A percentile compares a stretch with the other conserved stretches of the same genome.
These are phyloP conservation scores for Zygosaccharomyces rouxii DNA, from an alignment of 805 yeast species.

Conservation along the genomic window DNA sequence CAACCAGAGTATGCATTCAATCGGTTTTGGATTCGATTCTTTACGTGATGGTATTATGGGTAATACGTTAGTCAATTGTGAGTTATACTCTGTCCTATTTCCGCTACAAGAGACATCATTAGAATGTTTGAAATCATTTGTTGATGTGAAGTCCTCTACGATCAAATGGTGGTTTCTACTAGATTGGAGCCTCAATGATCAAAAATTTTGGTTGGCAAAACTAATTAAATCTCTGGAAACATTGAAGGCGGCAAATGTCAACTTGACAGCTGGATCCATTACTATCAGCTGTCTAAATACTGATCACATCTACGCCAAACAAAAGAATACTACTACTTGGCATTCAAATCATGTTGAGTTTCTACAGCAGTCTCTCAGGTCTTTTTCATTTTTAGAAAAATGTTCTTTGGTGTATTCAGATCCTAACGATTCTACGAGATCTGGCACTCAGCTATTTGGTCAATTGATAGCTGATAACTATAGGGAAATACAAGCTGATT, in stretches of 20 bases:
- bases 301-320: conserved; percentile 17
- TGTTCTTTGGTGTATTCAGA: conserved; percentile 15
- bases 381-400: conserved; percentile 16
- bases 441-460: background rate
- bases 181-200: conserved; percentile 24
- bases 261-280: conserved; percentile 6
- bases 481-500: conserved; percentile 10
- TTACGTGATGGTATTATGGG: background rate
- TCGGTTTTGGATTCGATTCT: conserved; percentile 5
- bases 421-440: background rate
- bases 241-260: background rate
- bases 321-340: conserved; percentile 21
- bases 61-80: background rate
- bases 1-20: conserved; percentile 7
- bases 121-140: conserved; percentile 6
- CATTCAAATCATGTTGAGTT: conserved; percentile 23
- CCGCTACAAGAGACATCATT: conserved; percentile 1
- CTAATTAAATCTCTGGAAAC: conserved; percentile 6
- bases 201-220: conserved; percentile 22
- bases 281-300: conserved; percentile 18
- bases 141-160: background rate
- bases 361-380: conserved; percentile 25
- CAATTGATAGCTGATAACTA: conserved; percentile 6
- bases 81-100: conserved; percentile 6
- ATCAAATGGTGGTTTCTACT: conserved; percentile 17